Percentiles rank a stretch among this genome's conserved stretches.
Evolutionary conservation across 495 filamentous ascomycete genomes (phyloP).

Genomic region (Penicillium tannophilum): DNA sequence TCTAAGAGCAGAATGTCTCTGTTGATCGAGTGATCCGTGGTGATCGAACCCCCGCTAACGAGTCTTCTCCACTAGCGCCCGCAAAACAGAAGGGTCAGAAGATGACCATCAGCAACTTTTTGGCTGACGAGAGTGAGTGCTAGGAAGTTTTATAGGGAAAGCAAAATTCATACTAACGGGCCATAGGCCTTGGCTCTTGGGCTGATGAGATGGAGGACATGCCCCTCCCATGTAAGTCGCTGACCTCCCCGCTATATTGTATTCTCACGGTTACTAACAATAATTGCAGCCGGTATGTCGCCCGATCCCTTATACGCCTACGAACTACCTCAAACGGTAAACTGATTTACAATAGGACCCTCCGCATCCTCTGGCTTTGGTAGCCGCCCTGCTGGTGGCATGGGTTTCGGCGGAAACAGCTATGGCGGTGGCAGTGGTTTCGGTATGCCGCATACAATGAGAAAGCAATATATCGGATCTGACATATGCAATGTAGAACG

Average conservation of each 20-base stretch:
- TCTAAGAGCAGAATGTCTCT: background rate
- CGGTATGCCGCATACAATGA: slow-evolving; percentile 11
- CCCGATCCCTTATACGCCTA: background rate
- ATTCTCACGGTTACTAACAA: slow-evolving; percentile 23
- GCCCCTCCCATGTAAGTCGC: slow-evolving; percentile 67
- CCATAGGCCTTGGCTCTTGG: slow-evolving; percentile 86
- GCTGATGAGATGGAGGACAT: slow-evolving; percentile 96
- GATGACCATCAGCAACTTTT: slow-evolving; percentile 90
- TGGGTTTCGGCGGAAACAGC: slow-evolving; percentile 46
- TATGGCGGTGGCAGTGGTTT: slow-evolving; percentile 22
- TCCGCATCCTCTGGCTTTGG: slow-evolving; percentile 40
- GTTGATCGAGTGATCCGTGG: background rate
- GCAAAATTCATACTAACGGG: slow-evolving; percentile 39
- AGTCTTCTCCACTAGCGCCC: slow-evolving; percentile 60
- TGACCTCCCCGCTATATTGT: slow-evolving; percentile 15
- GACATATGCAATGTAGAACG: slow-evolving; percentile 37
- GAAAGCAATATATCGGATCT: slow-evolving; percentile 13
- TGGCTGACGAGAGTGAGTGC: slow-evolving; percentile 78
- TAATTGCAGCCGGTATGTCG: slow-evolving; percentile 42
- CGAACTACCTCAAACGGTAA: slow-evolving; percentile 4
- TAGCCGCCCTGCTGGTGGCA: slow-evolving; percentile 48
- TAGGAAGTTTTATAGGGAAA: slow-evolving; percentile 13
- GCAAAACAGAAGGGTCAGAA: slow-evolving; percentile 85
- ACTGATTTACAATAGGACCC: slow-evolving; percentile 32
- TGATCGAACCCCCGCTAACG: slow-evolving; percentile 17